phyloP scores from a whole-genome alignment of 129 eudicot genomes.

The Flaveria brownii region DNA sequence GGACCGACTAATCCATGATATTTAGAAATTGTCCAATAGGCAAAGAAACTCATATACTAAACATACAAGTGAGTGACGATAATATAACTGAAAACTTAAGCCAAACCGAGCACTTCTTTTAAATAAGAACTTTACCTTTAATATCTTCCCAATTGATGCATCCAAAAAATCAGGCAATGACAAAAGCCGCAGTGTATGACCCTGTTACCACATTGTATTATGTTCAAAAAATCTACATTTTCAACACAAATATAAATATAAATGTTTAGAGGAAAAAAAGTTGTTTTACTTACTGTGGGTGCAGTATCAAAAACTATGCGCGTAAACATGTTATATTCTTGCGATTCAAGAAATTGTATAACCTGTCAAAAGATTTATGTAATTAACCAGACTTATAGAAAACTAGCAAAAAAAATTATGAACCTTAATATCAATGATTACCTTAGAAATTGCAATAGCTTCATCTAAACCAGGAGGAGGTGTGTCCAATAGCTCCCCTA shows the following conservation, averaged over 20 bases:
- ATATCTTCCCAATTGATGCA: slow-evolving; percentile 90
- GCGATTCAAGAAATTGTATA: slow-evolving; percentile 80
- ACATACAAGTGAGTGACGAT: not conserved
- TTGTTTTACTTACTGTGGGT: slow-evolving; percentile 59
- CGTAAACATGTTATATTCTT: slow-evolving; percentile 75
- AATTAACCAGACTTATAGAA: slow-evolving; percentile 17
- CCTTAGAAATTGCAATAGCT: slow-evolving; percentile 96
- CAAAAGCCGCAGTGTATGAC: slow-evolving; percentile 88
- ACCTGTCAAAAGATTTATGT: slow-evolving; percentile 51
- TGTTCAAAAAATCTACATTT: slow-evolving; percentile 13
- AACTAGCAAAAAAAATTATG: not conserved
- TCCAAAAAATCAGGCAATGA: slow-evolving; percentile 97
- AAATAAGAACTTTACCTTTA: slow-evolving; percentile 55
- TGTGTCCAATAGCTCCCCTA: slow-evolving; percentile 94
- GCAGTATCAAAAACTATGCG: slow-evolving; percentile 92
- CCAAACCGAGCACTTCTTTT: not conserved
- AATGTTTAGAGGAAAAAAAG: not conserved
- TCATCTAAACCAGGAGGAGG: slow-evolving; percentile 99
- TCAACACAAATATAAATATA: not conserved
- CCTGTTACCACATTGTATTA: slow-evolving; percentile 49
- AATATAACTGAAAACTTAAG: not conserved
- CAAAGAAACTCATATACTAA: not conserved
- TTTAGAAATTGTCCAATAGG: no score
- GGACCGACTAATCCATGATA: not conserved
- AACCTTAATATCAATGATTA: slow-evolving; percentile 21